These are phyloP conservation scores for Geosmithia flava DNA, from an alignment of 2,329 filamentous ascomycete genomes.

Conservation along the genomic window DNA sequence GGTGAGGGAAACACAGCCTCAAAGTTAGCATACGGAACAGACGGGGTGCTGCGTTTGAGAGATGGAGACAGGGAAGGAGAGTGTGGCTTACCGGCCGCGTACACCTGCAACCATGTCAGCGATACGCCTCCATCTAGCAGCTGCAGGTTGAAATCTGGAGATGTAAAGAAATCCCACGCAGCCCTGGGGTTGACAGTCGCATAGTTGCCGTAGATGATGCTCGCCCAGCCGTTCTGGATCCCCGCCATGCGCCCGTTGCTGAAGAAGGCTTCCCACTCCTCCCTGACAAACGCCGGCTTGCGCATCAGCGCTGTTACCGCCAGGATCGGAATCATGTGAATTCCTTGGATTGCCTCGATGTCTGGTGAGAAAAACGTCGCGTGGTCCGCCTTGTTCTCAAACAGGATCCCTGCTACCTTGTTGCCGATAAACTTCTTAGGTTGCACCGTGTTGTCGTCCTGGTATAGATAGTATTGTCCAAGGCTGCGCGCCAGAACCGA, in stretches of 20 bases:
- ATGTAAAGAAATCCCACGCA: slow-evolving; percentile 65
- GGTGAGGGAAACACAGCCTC: too few species aligned
- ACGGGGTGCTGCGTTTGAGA: not conserved
- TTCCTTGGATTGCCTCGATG: slow-evolving; percentile 61
- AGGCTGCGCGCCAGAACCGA: slow-evolving; percentile 63
- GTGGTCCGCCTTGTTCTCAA: slow-evolving; percentile 93
- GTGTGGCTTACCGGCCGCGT: not conserved
- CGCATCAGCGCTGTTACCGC: slow-evolving; percentile 58
- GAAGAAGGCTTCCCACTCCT: slow-evolving; percentile 81
- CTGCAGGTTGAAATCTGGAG: slow-evolving; percentile 46
- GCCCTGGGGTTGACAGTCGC: slow-evolving; percentile 60
- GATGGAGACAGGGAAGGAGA: not conserved
- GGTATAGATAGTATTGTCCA: slow-evolving; percentile 73
- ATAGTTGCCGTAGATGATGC: slow-evolving; percentile 72
- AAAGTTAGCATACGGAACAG: too few species aligned
- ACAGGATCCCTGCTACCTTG: slow-evolving; percentile 60
- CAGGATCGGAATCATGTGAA: slow-evolving; percentile 72
- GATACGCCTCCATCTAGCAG: slow-evolving; percentile 77
- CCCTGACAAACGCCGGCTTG: slow-evolving; percentile 53
- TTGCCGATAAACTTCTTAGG: slow-evolving; percentile 71
- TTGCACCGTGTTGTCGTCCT: slow-evolving; percentile 53
- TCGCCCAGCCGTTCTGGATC: slow-evolving; percentile 70
- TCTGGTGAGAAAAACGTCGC: slow-evolving; percentile 76
- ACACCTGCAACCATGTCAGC: slow-evolving; percentile 75
- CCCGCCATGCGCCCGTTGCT: slow-evolving; percentile 49